Percentiles rank a stretch among this genome's conserved stretches.
Conservation (phyloP, 2,329 filamentous ascomycete genomes). For the Fusarium haematococcum region DNA sequence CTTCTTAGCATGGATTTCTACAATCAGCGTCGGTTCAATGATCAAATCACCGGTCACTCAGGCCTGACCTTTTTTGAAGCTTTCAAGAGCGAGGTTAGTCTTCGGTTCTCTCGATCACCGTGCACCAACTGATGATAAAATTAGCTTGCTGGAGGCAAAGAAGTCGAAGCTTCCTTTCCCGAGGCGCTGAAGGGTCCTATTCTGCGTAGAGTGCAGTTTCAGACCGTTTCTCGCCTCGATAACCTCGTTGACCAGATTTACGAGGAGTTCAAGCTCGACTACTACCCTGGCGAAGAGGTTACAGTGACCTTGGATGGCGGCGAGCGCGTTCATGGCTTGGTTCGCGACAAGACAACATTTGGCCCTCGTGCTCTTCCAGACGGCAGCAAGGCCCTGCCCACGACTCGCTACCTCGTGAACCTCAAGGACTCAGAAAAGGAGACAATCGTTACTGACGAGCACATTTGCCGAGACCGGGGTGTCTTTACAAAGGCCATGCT, state of each 20-base stretch:
- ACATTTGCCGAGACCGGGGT: constrained; percentile 88
- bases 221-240: constrained; percentile 88
- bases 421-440: constrained; percentile 78
- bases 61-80: constrained; percentile 93
- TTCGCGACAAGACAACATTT: constrained; percentile 88
- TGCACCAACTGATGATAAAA: constrained; percentile 23
- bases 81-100: constrained; percentile 85
- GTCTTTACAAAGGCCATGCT: constrained; percentile 95
- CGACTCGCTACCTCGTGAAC: constrained; percentile 84
- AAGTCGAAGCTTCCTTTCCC: constrained; percentile 92
- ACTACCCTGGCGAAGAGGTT: constrained; percentile 89
- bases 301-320: constrained; percentile 77
- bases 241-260: constrained; percentile 77
- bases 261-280: constrained; percentile 87
- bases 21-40: constrained; percentile 92
- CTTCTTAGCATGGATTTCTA: constrained; percentile 86
- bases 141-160: constrained; percentile 81
- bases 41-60: constrained; percentile 94
- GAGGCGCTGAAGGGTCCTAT: constrained; percentile 92
- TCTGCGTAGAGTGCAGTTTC: constrained; percentile 90
- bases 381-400: constrained; percentile 76
- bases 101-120: background rate
- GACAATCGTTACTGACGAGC: constrained; percentile 81
- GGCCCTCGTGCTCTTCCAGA: constrained; percentile 70
- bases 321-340: constrained; percentile 77